Percentiles rank a stretch among this genome's conserved stretches.
Evolutionary conservation across 805 yeast genomes (phyloP).

Genomic region (Wickerhamiella cacticola): DNA sequence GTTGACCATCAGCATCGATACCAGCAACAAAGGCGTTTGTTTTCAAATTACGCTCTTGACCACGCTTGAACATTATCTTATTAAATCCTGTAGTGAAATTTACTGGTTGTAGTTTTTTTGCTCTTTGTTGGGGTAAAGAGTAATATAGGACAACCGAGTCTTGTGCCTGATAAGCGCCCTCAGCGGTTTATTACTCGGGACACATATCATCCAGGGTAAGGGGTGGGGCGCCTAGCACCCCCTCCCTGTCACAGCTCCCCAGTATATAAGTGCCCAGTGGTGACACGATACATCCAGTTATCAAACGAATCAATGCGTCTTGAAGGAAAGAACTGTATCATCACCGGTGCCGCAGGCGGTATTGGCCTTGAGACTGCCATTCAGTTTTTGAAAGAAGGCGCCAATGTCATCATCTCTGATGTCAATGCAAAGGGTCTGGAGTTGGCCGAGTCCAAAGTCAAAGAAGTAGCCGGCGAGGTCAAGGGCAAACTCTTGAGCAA

Average conservation of each 20-base stretch:
- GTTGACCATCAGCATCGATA: constrained; percentile 28
- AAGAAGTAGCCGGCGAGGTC: constrained; percentile 61
- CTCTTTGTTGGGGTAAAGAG: not conserved
- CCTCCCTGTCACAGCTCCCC: too few relatives aligned
- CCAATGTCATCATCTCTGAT: constrained; percentile 79
- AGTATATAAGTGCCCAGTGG: not conserved
- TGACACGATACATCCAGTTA: not conserved
- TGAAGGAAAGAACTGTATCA: constrained; percentile 38
- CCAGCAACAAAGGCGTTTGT: constrained; percentile 24
- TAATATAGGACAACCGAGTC: too few relatives aligned
- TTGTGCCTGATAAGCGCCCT: constrained; percentile 2
- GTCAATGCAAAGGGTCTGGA: constrained; percentile 34
- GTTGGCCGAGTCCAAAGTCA: constrained; percentile 55
- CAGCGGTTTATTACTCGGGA: too few relatives aligned
- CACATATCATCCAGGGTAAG: constrained; percentile 1
- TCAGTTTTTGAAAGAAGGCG: constrained; percentile 75
- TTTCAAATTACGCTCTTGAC: not conserved
- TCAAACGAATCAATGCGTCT: constrained; percentile 20
- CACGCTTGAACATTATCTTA: constrained; percentile 1
- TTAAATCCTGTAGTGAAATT: too few relatives aligned
- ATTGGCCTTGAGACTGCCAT: constrained; percentile 40
- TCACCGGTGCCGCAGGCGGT: constrained; percentile 33
- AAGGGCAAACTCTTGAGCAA: constrained; percentile 45
- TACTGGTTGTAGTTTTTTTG: not conserved
- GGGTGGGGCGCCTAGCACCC: too few relatives aligned